Base-by-base conservation (phyloP, 306 rosid species). In the Boehmeria nivea region DNA sequence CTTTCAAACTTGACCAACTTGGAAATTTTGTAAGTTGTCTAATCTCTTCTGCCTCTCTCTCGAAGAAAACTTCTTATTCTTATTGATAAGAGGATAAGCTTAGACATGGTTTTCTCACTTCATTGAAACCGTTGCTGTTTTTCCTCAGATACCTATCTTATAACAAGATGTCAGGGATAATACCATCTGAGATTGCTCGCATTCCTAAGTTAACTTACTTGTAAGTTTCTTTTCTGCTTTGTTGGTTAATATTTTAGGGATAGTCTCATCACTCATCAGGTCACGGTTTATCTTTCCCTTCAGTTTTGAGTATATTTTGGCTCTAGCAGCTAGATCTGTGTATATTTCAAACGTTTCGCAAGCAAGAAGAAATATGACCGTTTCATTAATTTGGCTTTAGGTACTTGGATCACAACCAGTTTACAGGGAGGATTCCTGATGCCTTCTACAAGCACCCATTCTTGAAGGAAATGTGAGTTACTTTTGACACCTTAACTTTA, bases 401-500 rank as follows among this genome's bases (percentile, higher is more conserved):
- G 80, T 93, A 87, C 76, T 76, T 93, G 88, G 95, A 85, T 73
- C 96, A 87, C 80, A 93, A 93, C 69, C 99, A 87, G 72, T 93
- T 93, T 67, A 71, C 88, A 6, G 99, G 99, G 71, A 87, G 96
- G 80, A 93, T 93, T 66, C 83, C 96, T 3, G 84, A 83, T 48
- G 79, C 81, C 69, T 87, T 87, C 67, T 93, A 93, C 56, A 93
- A 87, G 71, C 99, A 85, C 80, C 88, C 78, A 45, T 85, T 83
- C 67, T 77, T 93, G 83, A 93, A 93, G 81, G 99, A 85, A 79
- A 85, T 93, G 99, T 93, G 77, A 87, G 99, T 79, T 61, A 8
- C n/a, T n/a, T n/a, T 54, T 56, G 46, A 0, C 27, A 19, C 39
- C 20, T 5, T 6, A 25, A 22, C 6, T 13, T 23, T n/a, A 33